phyloP scores from a whole-genome alignment of 1,284 basidiomycete species.

The Wolfiporia cocos region DNA sequence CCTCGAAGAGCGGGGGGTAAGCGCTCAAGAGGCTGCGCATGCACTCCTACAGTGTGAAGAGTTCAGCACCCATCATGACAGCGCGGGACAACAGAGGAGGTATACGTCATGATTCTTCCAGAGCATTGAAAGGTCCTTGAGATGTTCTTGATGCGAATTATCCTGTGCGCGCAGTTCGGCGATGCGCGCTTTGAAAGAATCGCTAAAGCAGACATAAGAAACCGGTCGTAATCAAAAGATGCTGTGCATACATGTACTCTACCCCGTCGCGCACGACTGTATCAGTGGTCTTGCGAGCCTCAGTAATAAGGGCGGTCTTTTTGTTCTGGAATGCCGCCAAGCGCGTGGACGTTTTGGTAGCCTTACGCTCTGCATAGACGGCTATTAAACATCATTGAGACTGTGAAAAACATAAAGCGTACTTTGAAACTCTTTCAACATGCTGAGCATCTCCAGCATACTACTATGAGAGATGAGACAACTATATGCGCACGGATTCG shows the following conservation, averaged over 20 bases:
- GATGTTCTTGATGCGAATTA: conserved; percentile 15
- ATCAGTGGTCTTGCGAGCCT: conserved; percentile 23
- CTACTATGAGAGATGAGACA: conserved; percentile 9
- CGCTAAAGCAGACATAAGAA: conserved; percentile 18
- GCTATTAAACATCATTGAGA: background rate
- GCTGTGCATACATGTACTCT: conserved; percentile 19
- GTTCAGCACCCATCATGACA: background rate
- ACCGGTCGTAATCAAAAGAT: background rate
- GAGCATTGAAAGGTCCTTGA: conserved; percentile 18
- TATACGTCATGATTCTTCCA: conserved; percentile 23
- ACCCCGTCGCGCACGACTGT: conserved; percentile 21
- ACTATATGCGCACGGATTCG: background rate
- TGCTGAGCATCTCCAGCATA: conserved; percentile 26
- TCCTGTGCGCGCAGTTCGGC: conserved; percentile 22
- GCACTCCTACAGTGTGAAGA: conserved; percentile 22
- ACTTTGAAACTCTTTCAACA: conserved; percentile 29
- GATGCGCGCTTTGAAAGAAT: conserved; percentile 21
- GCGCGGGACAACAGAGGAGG: background rate
- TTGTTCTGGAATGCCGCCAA: conserved; percentile 24
- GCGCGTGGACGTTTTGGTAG: conserved; percentile 22
- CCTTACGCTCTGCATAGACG: conserved; percentile 23
- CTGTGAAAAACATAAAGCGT: background rate
- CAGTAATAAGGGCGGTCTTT: conserved; percentile 22
- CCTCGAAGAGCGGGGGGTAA: conserved; percentile 28
- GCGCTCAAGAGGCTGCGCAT: conserved; percentile 25